Percentiles rank a stretch among this genome's conserved stretches.
Evolutionary conservation across 805 yeast genomes (phyloP).

Genomic region (Candida coquimbonensis): DNA sequence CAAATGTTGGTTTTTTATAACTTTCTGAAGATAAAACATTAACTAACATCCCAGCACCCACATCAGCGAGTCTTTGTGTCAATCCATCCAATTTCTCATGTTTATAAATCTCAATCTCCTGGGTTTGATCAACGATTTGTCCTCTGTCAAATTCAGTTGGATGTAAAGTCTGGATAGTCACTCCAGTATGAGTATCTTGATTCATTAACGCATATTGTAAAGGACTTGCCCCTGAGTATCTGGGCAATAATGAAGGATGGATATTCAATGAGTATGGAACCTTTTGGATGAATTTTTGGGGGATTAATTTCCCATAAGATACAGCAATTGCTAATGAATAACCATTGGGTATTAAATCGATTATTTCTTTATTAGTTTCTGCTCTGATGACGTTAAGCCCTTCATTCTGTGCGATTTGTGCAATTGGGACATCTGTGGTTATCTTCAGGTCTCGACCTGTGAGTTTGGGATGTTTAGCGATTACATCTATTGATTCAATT

Average conservation of each 20-base stretch:
- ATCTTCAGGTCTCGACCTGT: constrained; percentile 50
- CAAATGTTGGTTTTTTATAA: constrained; percentile 16
- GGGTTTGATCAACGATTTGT: constrained; percentile 52
- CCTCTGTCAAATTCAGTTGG: constrained; percentile 86
- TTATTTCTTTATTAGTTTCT: constrained; percentile 38
- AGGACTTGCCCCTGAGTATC: constrained; percentile 84
- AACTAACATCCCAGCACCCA: constrained; percentile 56
- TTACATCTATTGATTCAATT: constrained; percentile 43
- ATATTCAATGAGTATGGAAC: constrained; percentile 69
- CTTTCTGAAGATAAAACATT: constrained; percentile 33
- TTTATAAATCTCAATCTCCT: constrained; percentile 31
- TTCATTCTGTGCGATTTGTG: constrained; percentile 28
- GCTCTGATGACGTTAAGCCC: constrained; percentile 40
- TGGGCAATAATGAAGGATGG: constrained; percentile 87
- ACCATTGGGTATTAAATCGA: constrained; percentile 18
- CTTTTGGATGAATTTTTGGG: constrained; percentile 42
- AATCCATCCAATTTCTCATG: constrained; percentile 41
- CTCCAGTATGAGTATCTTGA: constrained; percentile 63
- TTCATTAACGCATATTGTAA: constrained; percentile 71
- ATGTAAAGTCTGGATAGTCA: constrained; percentile 83
- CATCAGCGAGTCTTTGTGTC: constrained; percentile 42
- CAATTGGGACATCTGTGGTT: constrained; percentile 48
- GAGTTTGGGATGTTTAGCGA: constrained; percentile 56
- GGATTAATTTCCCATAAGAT: constrained; percentile 81
- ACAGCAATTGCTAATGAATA: constrained; percentile 81